phyloP scores from a whole-genome alignment of 371 early-diverging fungal species.

The Syncephalastrum racemosum region DNA sequence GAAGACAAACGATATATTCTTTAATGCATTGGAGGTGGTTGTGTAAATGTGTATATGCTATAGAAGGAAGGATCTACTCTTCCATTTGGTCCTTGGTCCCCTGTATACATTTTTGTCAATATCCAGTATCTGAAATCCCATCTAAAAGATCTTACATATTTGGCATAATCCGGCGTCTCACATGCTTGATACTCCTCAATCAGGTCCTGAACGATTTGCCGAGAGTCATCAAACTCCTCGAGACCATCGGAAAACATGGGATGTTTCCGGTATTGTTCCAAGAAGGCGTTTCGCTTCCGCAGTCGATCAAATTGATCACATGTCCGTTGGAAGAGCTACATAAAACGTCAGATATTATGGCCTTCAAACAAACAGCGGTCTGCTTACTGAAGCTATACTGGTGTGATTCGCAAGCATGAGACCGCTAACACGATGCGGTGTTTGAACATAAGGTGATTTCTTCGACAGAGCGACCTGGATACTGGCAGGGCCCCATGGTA shows the following conservation, averaged over 20 bases:
- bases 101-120: too few species aligned
- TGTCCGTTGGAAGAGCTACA: constrained; percentile 89
- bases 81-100: too few species aligned
- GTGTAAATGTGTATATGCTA: too few species aligned
- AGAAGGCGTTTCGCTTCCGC: constrained; percentile 97
- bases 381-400: constrained; percentile 81
- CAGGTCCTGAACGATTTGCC: constrained; percentile 86
- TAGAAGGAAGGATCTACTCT: too few species aligned
- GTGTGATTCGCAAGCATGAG: constrained; percentile 99
- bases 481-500: constrained; percentile 99
- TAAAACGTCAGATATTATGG: not conserved
- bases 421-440: constrained; percentile 94
- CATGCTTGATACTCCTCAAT: constrained; percentile 95
- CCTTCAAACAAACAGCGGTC: not conserved
- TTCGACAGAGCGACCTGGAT: constrained; percentile 96
- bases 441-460: constrained; percentile 91
- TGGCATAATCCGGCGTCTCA: constrained; percentile 85
- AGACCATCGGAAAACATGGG: constrained; percentile 80
- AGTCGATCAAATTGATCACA: constrained; percentile 97
- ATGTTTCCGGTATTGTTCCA: constrained; percentile 94
- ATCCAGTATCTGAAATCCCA: too few species aligned
- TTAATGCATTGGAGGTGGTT: too few species aligned
- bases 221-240: constrained; percentile 91
- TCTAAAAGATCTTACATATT: constrained; percentile 29
- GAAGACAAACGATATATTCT: too few species aligned